Conservation (phyloP, 148 eudicot genomes). For the Bassia scoparia region DNA sequence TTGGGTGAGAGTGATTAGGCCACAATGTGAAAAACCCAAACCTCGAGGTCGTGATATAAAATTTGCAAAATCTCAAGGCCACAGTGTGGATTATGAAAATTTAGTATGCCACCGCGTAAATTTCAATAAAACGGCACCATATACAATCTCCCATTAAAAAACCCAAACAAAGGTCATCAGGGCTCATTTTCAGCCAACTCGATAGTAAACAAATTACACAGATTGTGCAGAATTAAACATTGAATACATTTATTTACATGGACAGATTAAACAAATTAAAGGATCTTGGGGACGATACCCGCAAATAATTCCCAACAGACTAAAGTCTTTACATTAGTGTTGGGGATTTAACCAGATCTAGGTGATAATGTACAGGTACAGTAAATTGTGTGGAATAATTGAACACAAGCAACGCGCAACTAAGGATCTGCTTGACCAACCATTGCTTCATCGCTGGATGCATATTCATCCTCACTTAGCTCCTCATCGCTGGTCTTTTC, state of each 20-base stretch:
- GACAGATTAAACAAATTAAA: constrained; percentile 21
- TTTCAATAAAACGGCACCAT: no score
- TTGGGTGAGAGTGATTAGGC: no score
- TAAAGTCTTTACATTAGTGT: constrained; percentile 25
- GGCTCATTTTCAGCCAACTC: neutral
- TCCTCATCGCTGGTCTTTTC: constrained; percentile 59
- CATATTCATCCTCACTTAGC: constrained; percentile 44
- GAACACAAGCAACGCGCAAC: neutral
- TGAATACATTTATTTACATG: constrained; percentile 33
- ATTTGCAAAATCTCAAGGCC: no score
- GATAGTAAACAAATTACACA: neutral
- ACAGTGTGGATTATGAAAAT: no score
- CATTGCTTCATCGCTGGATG: constrained; percentile 56
- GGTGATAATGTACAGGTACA: constrained; percentile 43
- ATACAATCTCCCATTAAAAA: no score
- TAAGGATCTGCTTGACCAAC: constrained; percentile 58
- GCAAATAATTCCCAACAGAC: constrained; percentile 24
- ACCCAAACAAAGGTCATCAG: no score
- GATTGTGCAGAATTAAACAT: constrained; percentile 10
- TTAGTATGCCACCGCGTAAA: no score
- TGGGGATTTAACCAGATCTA: constrained; percentile 27
- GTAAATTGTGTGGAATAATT: constrained; percentile 12
- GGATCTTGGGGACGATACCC: constrained; percentile 8
- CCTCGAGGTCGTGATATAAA: no score
- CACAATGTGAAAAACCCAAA: no score